Conservation (phyloP, 106 monocot genomes). For the Dendrobium nobile region DNA sequence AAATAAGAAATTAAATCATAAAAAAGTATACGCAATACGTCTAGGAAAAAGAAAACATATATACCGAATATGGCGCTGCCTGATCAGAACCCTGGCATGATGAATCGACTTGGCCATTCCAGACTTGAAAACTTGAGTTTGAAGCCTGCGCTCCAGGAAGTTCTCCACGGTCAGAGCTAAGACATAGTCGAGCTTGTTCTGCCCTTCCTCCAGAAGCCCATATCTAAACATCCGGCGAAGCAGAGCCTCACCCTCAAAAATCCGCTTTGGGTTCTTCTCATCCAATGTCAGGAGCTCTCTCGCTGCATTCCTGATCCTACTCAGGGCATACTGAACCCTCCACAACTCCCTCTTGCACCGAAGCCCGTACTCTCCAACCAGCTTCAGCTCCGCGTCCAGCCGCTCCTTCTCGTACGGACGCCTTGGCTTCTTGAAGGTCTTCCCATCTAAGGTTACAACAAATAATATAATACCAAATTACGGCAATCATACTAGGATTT, state of each 20-base stretch:
- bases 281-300: conserved; percentile 49
- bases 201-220: conserved; percentile 48
- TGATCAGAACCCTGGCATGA: conserved; percentile 51
- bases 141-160: conserved; percentile 54
- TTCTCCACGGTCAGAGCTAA: conserved; percentile 51
- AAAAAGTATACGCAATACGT: neutral
- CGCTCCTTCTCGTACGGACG: conserved; percentile 85
- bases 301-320: conserved; percentile 54
- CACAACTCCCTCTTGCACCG: conserved; percentile 56
- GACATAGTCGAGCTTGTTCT: conserved; percentile 59
- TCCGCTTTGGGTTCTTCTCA: conserved; percentile 38
- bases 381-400: conserved; percentile 63
- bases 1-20: neutral
- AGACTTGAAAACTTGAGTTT: conserved; percentile 61
- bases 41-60: neutral
- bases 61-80: conserved; percentile 63
- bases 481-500: neutral
- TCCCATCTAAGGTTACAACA: conserved; percentile 36
- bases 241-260: conserved; percentile 56
- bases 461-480: neutral
- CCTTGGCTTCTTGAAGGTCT: conserved; percentile 80
- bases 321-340: conserved; percentile 54
- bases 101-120: conserved; percentile 63
- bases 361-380: conserved; percentile 65
- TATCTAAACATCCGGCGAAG: conserved; percentile 42